Evolutionary conservation across 2,329 filamentous ascomycete genomes (phyloP).

Genomic region (Trichoderma sp.): DNA sequence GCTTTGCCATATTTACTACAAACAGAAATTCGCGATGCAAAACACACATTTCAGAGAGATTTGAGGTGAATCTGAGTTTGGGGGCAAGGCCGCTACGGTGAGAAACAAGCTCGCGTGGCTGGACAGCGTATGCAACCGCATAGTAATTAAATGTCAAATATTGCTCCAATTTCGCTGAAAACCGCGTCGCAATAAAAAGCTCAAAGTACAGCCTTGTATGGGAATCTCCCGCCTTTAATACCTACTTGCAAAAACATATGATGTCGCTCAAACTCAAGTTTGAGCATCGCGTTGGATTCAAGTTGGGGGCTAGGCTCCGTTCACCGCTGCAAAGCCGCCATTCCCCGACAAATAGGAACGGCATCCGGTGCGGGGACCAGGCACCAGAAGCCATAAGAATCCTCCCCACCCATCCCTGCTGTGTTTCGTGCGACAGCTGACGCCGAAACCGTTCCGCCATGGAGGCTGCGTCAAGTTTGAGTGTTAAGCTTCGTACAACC

Average conservation of each 20-base stretch:
- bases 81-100: constrained; percentile 10
- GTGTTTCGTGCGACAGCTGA: constrained; percentile 6
- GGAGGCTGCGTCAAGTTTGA: not conserved
- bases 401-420: constrained; percentile 10
- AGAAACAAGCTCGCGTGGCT: constrained; percentile 7
- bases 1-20: not conserved
- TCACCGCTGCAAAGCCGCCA: constrained; percentile 23
- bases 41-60: constrained; percentile 5
- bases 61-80: constrained; percentile 4
- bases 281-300: constrained; percentile 3
- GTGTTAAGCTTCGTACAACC: not conserved
- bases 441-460: not conserved
- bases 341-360: constrained; percentile 26
- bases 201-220: not conserved
- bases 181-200: not conserved
- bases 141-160: not conserved
- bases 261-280: constrained; percentile 5
- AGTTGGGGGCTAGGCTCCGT: not conserved
- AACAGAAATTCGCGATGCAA: too few species aligned
- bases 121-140: constrained; percentile 17
- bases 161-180: not conserved
- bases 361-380: constrained; percentile 22
- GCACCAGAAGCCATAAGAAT: constrained; percentile 7
- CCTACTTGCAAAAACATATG: not conserved
- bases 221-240: not conserved